Evolutionary conservation across 306 rosid species (phyloP).

Genomic region (Coriaria nepalensis): DNA sequence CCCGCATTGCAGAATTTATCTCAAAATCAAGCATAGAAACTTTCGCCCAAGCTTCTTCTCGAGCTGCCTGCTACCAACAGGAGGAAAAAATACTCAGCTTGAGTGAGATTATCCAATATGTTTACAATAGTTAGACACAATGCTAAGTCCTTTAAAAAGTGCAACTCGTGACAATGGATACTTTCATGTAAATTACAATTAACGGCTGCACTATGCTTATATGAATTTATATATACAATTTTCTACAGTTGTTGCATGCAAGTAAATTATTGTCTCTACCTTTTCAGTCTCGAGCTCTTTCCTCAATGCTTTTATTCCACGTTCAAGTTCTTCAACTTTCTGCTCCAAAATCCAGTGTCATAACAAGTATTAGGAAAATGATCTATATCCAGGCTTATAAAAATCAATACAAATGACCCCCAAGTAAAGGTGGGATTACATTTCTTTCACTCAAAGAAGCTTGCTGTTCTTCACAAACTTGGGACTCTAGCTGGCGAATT

Average conservation of each 20-base stretch:
- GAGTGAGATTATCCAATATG: slow-evolving; percentile 1
- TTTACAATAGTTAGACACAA: too few species aligned
- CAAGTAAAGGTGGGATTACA: slow-evolving; percentile 22
- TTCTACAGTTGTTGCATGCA: neutral
- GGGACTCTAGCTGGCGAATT: slow-evolving; percentile 78
- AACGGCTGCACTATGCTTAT: too few species aligned
- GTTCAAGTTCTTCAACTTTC: slow-evolving; percentile 70
- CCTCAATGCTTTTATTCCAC: slow-evolving; percentile 39
- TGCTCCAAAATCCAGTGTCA: slow-evolving; percentile 29
- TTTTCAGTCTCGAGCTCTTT: slow-evolving; percentile 83
- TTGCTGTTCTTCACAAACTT: slow-evolving; percentile 50
- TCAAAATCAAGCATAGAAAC: slow-evolving; percentile 87
- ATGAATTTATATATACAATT: too few species aligned
- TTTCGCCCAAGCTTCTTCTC: slow-evolving; percentile 98
- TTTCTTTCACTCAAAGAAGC: slow-evolving; percentile 45
- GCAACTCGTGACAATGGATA: too few species aligned
- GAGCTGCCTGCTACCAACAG: slow-evolving; percentile 94
- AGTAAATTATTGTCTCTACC: slow-evolving; percentile 43
- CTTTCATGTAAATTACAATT: too few species aligned
- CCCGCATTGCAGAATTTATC: slow-evolving; percentile 74
- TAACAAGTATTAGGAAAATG: slow-evolving; percentile 12
- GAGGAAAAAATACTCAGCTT: slow-evolving; percentile 33
- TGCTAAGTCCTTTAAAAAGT: too few species aligned
- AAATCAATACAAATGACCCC: slow-evolving; percentile 1
- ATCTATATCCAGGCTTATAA: slow-evolving; percentile 17